These are phyloP conservation scores for Fraxinus greggii DNA, from an alignment of 305 asterid species.

Conservation along the genomic window DNA sequence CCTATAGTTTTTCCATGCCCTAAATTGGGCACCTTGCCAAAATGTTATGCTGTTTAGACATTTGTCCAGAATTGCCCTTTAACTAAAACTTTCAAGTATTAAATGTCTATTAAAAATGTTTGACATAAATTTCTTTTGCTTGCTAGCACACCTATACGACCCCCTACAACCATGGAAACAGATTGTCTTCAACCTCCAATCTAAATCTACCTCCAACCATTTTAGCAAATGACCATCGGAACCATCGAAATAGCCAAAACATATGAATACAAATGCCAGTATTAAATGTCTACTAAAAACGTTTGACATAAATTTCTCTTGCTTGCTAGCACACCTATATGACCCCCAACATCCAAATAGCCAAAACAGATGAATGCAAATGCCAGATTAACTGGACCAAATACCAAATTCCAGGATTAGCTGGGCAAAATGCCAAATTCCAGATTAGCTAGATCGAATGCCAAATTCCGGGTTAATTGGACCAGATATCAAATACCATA, in stretches of 20 bases:
- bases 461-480: background rate
- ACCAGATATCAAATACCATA: background rate
- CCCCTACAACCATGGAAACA: background rate
- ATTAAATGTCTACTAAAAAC: background rate
- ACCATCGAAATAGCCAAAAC: background rate
- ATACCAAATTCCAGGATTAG: background rate
- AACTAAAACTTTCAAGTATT: background rate
- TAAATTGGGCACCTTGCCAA: background rate
- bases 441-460: background rate
- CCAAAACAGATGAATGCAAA: background rate
- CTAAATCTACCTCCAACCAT: background rate
- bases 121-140: background rate
- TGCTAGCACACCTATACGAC: background rate
- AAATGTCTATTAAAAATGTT: background rate
- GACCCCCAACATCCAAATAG: background rate
- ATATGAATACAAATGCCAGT: background rate
- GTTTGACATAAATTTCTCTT: background rate
- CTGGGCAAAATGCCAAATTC: background rate
- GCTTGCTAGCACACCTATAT: background rate
- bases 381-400: background rate
- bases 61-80: background rate
- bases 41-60: background rate
- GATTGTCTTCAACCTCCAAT: background rate
- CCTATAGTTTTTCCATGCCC: background rate
- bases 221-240: background rate